Evolutionary conservation across 192 early-diverging fungal species (phyloP).

Genomic region (Podila clonocystis): DNA sequence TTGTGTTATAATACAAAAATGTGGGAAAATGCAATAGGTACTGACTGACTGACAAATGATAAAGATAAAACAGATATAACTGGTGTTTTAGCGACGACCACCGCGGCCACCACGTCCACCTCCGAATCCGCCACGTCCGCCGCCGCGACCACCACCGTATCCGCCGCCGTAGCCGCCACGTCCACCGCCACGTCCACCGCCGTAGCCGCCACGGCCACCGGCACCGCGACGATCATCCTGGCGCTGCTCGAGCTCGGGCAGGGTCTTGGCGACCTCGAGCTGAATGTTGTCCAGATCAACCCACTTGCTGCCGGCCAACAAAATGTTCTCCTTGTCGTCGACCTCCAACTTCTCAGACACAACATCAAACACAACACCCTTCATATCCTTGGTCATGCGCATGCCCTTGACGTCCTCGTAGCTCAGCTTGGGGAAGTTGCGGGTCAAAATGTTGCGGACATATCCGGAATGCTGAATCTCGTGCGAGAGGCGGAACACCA

Average conservation of each 20-base stretch:
- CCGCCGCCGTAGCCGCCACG: conserved; percentile 55
- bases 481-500: conserved; percentile 75
- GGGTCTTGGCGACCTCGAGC: conserved; percentile 72
- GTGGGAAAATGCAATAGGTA: neutral
- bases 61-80: neutral
- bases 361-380: conserved; percentile 89
- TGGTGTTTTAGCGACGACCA: conserved; percentile 47
- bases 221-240: conserved; percentile 52
- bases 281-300: conserved; percentile 69
- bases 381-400: conserved; percentile 85
- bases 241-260: conserved; percentile 85
- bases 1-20: neutral
- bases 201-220: conserved; percentile 44
- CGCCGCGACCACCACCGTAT: conserved; percentile 55
- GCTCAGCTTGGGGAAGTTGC: conserved; percentile 72
- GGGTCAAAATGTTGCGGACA: conserved; percentile 80
- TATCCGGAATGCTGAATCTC: conserved; percentile 85
- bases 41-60: neutral
- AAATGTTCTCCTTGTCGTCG: conserved; percentile 54
- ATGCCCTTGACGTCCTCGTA: conserved; percentile 83
- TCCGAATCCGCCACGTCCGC: conserved; percentile 50
- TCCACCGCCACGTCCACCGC: conserved; percentile 55
- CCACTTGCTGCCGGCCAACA: conserved; percentile 79
- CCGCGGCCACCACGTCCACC: conserved; percentile 58
- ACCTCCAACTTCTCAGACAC: conserved; percentile 73